Evolutionary conservation across 208 protist genomes (phyloP), one percentile per base, ranked within the genome.

Genomic region (Endotrypanum monterogeii): DNA sequence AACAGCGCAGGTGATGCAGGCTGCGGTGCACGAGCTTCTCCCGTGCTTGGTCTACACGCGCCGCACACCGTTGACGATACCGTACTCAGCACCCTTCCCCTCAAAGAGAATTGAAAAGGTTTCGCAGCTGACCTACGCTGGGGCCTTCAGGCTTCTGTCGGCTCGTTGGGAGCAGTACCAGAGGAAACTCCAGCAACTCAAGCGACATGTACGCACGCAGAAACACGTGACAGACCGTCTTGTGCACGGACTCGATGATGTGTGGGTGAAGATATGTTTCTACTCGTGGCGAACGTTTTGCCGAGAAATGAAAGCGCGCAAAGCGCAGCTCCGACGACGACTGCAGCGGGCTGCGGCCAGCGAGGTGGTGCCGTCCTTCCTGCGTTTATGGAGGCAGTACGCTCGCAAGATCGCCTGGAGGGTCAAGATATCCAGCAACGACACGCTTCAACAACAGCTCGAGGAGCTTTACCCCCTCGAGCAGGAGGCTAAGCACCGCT

Each of bases 261-360:
- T 97, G 65, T 97, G 90, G 89, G 52, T 93, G 25, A 93, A 91
- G 68, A 90, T 92, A 84, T 94, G 90, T 79, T 97, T 97, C 70
- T 82, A 85, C 54, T 83, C 89, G 37, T 97, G 93, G 91, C 76
- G 83, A 52, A 89, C 76, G 28, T 81, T 93, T 71, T 93, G 89
- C 74, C 75, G 81, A 23, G 74, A 80, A 63, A 68, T 94, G 23
- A 67, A 74, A 46, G 77, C 81, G 35, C 90, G 83, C 65, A 93
- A 93, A 79, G 76, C 76, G 37, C 77, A 82, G 30, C 94, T 95
- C 63, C 79, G 83, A 52, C 78, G 83, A 7, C 75, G 94, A 11
- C 83, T 82, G n/a, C 56, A 71, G 60, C 87, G 84, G 46, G 83
- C 83, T 52, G 80, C 80, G 20, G 75, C 83, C 30, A 78, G 78